Conservation (phyloP, 768 basidiomycete species). For the Chalciporus sphaerocephalus region DNA sequence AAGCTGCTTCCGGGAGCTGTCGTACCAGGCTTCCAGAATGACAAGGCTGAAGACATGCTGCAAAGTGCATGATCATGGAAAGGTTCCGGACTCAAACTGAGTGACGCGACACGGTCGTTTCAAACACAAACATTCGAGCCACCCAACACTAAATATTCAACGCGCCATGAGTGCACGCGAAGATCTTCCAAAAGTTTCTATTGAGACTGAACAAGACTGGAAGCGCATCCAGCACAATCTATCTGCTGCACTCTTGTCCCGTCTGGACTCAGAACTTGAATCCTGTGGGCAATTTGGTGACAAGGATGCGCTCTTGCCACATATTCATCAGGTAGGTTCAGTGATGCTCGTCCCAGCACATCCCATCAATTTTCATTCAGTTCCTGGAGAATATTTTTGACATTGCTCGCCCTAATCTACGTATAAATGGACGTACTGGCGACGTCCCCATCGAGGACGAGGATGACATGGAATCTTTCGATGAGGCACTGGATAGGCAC, state of each 20-base stretch:
- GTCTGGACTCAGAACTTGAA: slow-evolving; percentile 46
- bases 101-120: too few relatives aligned
- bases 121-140: too few relatives aligned
- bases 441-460: slow-evolving; percentile 57
- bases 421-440: slow-evolving; percentile 75
- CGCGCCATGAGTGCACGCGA: slow-evolving; percentile 34
- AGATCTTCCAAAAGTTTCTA: slow-evolving; percentile 50
- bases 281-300: slow-evolving; percentile 39
- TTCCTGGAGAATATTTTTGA: slow-evolving; percentile 60
- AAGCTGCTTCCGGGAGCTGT: slow-evolving; percentile 79
- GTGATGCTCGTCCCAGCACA: neutral
- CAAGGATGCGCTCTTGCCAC: slow-evolving; percentile 44
- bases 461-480: slow-evolving; percentile 72
- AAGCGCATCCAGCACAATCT: slow-evolving; percentile 54
- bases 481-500: slow-evolving; percentile 78
- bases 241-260: slow-evolving; percentile 39
- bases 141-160: neutral
- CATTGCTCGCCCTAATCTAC: slow-evolving; percentile 65
- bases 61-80: too few relatives aligned
- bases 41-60: slow-evolving; percentile 48
- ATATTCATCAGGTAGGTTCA: slow-evolving; percentile 46
- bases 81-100: neutral
- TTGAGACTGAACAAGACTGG: slow-evolving; percentile 69
- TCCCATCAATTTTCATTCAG: slow-evolving; percentile 30
- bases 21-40: slow-evolving; percentile 92